phyloP scores from a whole-genome alignment of 2,329 filamentous ascomycete genomes.

The Fusarium anguioides region DNA sequence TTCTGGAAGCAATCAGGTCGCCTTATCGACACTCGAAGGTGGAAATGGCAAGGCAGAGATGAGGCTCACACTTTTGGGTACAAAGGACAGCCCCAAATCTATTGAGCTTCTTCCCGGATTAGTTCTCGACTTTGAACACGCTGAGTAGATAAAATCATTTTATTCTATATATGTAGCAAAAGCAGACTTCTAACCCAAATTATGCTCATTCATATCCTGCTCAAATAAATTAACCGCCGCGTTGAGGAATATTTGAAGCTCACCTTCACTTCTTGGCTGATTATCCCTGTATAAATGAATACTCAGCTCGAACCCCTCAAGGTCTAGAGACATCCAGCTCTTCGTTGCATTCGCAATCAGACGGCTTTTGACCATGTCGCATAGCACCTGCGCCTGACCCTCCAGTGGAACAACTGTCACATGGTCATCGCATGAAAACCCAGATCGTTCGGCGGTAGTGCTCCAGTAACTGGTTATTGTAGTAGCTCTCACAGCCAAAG shows the following conservation, averaged over 20 bases:
- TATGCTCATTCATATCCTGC: too few relatives aligned
- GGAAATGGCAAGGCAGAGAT: conserved; percentile 26
- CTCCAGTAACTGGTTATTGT: not conserved
- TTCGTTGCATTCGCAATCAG: not conserved
- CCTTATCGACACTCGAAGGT: conserved; percentile 8
- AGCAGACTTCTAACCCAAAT: not conserved
- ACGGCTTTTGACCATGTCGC: not conserved
- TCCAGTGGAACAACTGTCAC: not conserved
- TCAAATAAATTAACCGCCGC: too few relatives aligned
- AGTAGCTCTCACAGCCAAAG: not conserved
- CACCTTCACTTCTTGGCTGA: not conserved
- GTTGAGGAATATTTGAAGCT: too few relatives aligned
- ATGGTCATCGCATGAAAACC: not conserved
- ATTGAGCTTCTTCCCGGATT: conserved; percentile 41
- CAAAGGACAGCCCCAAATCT: conserved; percentile 36
- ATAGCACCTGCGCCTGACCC: not conserved
- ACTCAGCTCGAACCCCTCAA: not conserved
- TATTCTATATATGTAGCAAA: not conserved
- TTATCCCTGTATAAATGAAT: not conserved
- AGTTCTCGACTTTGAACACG: conserved; percentile 34
- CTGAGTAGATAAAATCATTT: not conserved
- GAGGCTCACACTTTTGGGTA: conserved; percentile 39
- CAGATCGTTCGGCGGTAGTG: not conserved
- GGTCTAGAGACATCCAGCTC: conserved; percentile 11
- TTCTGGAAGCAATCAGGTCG: conserved; percentile 27